Conservation (phyloP, 2,329 filamentous ascomycete species). For the Scopulariopsis brevicaulis region DNA sequence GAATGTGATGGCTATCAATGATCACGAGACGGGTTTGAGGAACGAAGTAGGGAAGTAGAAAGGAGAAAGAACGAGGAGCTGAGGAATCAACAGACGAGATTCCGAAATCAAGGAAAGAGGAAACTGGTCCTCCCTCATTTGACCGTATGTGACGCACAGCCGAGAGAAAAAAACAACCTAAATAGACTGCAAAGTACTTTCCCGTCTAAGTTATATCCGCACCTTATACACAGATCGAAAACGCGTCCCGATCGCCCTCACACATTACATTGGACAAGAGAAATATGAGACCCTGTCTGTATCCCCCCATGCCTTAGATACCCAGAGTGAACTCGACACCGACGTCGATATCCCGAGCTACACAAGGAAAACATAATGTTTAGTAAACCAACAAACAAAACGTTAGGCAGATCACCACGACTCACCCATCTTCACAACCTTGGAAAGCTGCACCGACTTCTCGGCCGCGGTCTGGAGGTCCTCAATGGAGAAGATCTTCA, state of each 20-base stretch:
- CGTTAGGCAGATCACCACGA: constrained; percentile 11
- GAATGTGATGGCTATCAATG: too few species aligned
- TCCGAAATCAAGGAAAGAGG: neutral
- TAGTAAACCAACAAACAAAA: constrained; percentile 1
- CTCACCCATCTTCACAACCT: constrained; percentile 96
- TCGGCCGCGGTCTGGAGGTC: constrained; percentile 95
- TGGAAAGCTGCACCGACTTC: constrained; percentile 97
- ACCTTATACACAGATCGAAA: neutral
- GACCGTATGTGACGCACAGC: neutral
- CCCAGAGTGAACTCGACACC: constrained; percentile 91
- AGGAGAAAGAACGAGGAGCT: too few species aligned
- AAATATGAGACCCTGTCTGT: constrained; percentile 1
- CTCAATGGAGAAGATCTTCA: constrained; percentile 99
- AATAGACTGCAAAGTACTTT: neutral
- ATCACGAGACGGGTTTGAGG: too few species aligned
- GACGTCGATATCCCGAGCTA: constrained; percentile 90
- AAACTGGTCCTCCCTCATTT: neutral
- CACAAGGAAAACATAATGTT: constrained; percentile 8
- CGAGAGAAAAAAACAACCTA: neutral
- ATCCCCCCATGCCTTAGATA: constrained; percentile 50
- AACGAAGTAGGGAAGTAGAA: too few species aligned
- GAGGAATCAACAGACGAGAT: too few species aligned
- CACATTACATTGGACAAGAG: neutral
- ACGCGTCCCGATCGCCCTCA: neutral
- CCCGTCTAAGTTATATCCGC: neutral